phyloP scores from a whole-genome alignment of 1,284 basidiomycete genomes.

The Tilletia horrida region DNA sequence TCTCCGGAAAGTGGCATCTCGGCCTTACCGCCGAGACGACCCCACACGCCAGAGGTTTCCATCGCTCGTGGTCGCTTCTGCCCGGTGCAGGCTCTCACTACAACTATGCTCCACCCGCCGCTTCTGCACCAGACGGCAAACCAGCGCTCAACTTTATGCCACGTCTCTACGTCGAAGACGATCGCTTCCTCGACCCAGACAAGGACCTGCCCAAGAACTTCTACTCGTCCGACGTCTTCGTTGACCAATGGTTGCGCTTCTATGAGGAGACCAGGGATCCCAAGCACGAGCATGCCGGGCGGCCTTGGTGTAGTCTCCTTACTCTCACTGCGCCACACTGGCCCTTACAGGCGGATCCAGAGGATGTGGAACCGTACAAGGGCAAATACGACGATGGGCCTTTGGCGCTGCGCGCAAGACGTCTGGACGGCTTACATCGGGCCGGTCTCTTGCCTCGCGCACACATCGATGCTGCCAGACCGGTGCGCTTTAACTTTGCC shows the following conservation, averaged over 20 bases:
- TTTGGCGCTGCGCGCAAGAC: slow-evolving; percentile 38
- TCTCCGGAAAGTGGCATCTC: slow-evolving; percentile 53
- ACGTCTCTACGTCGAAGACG: slow-evolving; percentile 26
- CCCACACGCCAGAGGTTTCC: slow-evolving; percentile 47
- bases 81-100: slow-evolving; percentile 53
- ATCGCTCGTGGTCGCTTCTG: slow-evolving; percentile 46
- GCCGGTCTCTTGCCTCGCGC: slow-evolving; percentile 38
- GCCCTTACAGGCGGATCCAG: slow-evolving; percentile 34
- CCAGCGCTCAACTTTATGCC: slow-evolving; percentile 24
- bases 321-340: slow-evolving; percentile 39
- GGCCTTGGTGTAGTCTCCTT: slow-evolving; percentile 26
- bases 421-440: slow-evolving; percentile 36
- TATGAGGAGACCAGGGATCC: slow-evolving; percentile 14
- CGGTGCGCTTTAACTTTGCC: slow-evolving; percentile 13
- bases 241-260: slow-evolving; percentile 28
- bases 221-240: slow-evolving; percentile 34
- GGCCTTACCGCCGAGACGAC: slow-evolving; percentile 40
- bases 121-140: slow-evolving; percentile 21
- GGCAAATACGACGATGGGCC: slow-evolving; percentile 50
- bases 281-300: slow-evolving; percentile 6
- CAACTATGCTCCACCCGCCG: slow-evolving; percentile 35
- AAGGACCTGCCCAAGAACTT: slow-evolving; percentile 27
- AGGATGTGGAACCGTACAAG: slow-evolving; percentile 40
- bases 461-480: slow-evolving; percentile 32
- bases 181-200: slow-evolving; percentile 16